Evolutionary conservation across 2,329 filamentous ascomycete genomes (phyloP).

Genomic region (Endocalyx cinctus): DNA sequence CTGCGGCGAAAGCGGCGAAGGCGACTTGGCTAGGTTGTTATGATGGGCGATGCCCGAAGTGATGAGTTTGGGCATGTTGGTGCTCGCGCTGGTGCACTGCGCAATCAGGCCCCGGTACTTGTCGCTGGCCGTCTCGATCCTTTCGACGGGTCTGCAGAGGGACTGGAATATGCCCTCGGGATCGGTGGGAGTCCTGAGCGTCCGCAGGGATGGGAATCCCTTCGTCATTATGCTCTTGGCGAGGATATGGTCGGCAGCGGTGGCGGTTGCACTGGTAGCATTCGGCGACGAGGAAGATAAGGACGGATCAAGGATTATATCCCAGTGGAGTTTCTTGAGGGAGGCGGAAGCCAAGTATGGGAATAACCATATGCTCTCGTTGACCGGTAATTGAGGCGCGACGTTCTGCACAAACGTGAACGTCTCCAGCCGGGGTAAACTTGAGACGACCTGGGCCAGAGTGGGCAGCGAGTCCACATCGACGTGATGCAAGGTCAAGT

Average conservation of each 20-base stretch:
- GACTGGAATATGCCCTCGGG: slow-evolving; percentile 64
- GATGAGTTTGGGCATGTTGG: slow-evolving; percentile 18
- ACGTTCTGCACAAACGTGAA: slow-evolving; percentile 53
- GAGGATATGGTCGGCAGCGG: slow-evolving; percentile 55
- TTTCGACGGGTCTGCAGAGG: slow-evolving; percentile 60
- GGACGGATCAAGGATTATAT: slow-evolving; percentile 49
- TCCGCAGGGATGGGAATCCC: slow-evolving; percentile 59
- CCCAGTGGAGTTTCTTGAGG: slow-evolving; percentile 57
- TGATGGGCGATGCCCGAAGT: no score
- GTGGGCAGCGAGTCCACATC: slow-evolving; percentile 52
- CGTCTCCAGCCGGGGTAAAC: slow-evolving; percentile 42
- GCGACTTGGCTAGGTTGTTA: no score
- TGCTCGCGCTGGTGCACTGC: slow-evolving; percentile 14
- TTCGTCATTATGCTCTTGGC: slow-evolving; percentile 55
- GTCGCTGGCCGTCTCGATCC: slow-evolving; percentile 47
- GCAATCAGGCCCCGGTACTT: slow-evolving; percentile 34
- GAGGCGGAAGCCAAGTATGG: slow-evolving; percentile 57
- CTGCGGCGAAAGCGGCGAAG: no score
- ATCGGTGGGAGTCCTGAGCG: slow-evolving; percentile 62
- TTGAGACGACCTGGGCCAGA: slow-evolving; percentile 55
- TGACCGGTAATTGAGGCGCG: slow-evolving; percentile 50
- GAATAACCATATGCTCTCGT: slow-evolving; percentile 57
- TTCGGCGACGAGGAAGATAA: slow-evolving; percentile 48
- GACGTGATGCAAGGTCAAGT: slow-evolving; percentile 52
- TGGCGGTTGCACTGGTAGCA: slow-evolving; percentile 54